Evolutionary conservation across 352 stramenopile species (phyloP).

Genomic region (Phytopythium oedochilum): DNA sequence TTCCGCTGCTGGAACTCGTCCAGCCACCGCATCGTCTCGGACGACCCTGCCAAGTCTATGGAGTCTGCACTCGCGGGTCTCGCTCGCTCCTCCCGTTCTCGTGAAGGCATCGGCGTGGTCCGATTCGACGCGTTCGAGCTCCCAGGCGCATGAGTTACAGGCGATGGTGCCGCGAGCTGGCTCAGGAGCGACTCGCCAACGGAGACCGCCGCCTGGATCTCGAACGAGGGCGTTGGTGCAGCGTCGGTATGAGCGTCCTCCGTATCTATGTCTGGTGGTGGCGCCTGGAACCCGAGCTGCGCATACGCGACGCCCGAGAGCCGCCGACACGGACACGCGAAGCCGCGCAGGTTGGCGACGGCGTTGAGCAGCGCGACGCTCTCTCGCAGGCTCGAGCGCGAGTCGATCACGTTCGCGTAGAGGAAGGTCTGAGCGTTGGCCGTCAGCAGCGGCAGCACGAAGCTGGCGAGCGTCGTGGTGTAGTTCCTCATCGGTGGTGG

Average conservation of each 20-base stretch:
- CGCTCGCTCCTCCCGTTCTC: constrained; percentile 2
- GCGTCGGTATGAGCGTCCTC: not conserved
- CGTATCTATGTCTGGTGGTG: constrained; percentile 10
- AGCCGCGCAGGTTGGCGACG: constrained; percentile 56
- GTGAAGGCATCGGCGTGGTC: not conserved
- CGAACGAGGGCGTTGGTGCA: constrained; percentile 3
- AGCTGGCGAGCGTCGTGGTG: constrained; percentile 34
- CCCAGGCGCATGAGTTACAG: not conserved
- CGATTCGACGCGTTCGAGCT: not conserved
- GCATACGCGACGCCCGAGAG: constrained; percentile 38
- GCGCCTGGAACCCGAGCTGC: constrained; percentile 45
- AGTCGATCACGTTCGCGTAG: constrained; percentile 70
- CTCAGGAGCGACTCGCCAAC: constrained; percentile 32
- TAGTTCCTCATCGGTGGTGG: not conserved
- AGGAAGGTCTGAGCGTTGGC: constrained; percentile 60
- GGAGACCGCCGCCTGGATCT: constrained; percentile 20
- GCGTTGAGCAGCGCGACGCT: constrained; percentile 58
- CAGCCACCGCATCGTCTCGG: constrained; percentile 60
- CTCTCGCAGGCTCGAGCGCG: constrained; percentile 51
- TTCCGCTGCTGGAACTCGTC: constrained; percentile 61
- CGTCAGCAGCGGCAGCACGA: constrained; percentile 55
- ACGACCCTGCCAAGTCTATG: constrained; percentile 8
- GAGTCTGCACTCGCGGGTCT: not conserved
- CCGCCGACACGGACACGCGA: constrained; percentile 46
- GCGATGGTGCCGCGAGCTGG: constrained; percentile 10